Evolutionary conservation across 805 yeast genomes (phyloP), one percentile per base, ranked within the genome.

Genomic region (Ogataea trehalophila): DNA sequence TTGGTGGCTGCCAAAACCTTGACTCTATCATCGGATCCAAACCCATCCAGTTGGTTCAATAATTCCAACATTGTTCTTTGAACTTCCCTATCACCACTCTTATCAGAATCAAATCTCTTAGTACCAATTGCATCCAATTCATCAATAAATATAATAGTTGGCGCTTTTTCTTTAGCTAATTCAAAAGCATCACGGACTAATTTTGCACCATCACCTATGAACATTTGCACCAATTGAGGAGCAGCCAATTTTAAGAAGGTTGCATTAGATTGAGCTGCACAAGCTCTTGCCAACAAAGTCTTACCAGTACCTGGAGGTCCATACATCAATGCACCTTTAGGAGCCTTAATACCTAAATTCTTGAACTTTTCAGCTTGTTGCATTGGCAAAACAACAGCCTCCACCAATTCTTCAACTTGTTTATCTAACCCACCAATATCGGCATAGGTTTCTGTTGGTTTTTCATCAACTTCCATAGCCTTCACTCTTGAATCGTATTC

Each of bases 241-340:
- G 98, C 99, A 1, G 97, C 98, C 47, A 94, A 78, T 65, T 95
- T 88, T 65, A 94, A 76, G 67, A 94, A 94, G 0, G 99, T 94
- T 15, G 99, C 99, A 68, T 91, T 90, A 0, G 98, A 88, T 68
- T 94, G 98, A 46, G 97, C 97, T 22, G 99, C 99, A 72, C 97
- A 95, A 1, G 99, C 99, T 66, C 97, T 83, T 9, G 99, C 99
- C 56, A 94, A 76, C 51, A 94, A 74, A 2, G 99, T 94, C 70
- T 94, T 94, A 67, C 99, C 99, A 1, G 99, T 94, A 67, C 99
- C 99, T 45, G 99, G 99, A 8, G 99, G 98, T 35, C 99, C 99
- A 66, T 94, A 94, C 91, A 94, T 89, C 45, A 94, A 75, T 4
- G 97, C 98, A 67, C 99, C 99, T 68, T 94, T 94, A 49, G 99